These are phyloP conservation scores for Acer negundo DNA, from an alignment of 345 rosid species.

Conservation along the genomic window DNA sequence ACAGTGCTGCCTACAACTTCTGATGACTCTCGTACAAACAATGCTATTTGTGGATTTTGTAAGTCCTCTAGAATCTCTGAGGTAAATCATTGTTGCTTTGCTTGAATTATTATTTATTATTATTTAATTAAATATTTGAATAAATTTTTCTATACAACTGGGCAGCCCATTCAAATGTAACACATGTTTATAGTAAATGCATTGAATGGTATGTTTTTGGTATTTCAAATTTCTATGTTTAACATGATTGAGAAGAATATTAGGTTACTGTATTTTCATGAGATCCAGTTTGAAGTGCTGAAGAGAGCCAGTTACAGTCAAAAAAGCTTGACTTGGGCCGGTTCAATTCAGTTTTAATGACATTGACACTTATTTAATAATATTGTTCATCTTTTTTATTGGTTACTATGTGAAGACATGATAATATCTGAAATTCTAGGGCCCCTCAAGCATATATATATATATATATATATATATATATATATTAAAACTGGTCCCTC, in stretches of 20 bases:
- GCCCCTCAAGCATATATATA: slow-evolving; percentile 50
- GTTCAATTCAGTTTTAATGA: background rate
- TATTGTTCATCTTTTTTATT: background rate
- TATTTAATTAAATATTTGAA: background rate
- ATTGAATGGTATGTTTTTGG: slow-evolving; percentile 64
- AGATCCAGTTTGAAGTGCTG: background rate
- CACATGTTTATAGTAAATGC: slow-evolving; percentile 73
- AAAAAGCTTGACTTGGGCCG: background rate
- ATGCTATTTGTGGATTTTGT: slow-evolving; percentile 69
- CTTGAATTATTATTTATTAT: background rate
- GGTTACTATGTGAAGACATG: background rate
- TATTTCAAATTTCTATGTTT: background rate
- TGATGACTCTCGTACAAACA: slow-evolving; percentile 21
- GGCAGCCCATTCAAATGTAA: slow-evolving; percentile 44
- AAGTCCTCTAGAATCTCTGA: slow-evolving; percentile 51
- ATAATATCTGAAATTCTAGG: slow-evolving; percentile 42
- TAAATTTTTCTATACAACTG: slow-evolving; percentile 49
- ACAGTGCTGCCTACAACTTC: slow-evolving; percentile 18
- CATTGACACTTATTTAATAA: background rate
- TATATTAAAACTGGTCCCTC: background rate
- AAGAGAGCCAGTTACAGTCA: background rate
- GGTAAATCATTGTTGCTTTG: slow-evolving; percentile 36
- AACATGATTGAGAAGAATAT: background rate
- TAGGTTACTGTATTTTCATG: slow-evolving; percentile 1
- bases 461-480: no score